Evolutionary conservation across 306 rosid species (phyloP).

Genomic region (Geum urbanum): DNA sequence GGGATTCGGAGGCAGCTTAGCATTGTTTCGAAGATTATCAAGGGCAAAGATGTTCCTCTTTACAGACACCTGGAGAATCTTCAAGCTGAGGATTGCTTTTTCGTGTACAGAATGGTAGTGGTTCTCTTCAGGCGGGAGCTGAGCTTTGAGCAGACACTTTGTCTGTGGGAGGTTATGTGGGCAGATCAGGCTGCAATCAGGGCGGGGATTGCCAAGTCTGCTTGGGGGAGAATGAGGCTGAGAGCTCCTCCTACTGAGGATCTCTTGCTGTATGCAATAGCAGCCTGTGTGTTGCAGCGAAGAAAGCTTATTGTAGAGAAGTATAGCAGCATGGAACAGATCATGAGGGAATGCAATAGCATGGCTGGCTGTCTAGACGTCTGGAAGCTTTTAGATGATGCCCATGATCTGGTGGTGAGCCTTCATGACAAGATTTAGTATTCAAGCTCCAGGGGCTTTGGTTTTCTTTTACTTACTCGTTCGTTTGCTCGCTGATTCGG

Average conservation of each 20-base stretch:
- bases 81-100: conserved; percentile 28
- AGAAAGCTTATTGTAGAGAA: conserved; percentile 28
- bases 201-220: conserved; percentile 19
- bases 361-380: conserved; percentile 29
- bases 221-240: conserved; percentile 25
- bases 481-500: neutral
- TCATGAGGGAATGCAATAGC: conserved; percentile 33
- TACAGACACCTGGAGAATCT: conserved; percentile 32
- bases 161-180: conserved; percentile 33
- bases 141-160: conserved; percentile 26
- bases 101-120: conserved; percentile 33
- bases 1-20: conserved; percentile 30
- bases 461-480: neutral
- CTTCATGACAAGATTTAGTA: conserved; percentile 24
- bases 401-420: conserved; percentile 26
- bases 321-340: conserved; percentile 31
- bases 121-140: conserved; percentile 30
- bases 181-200: conserved; percentile 30
- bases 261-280: conserved; percentile 25
- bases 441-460: neutral
- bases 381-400: conserved; percentile 31
- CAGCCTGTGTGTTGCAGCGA: conserved; percentile 26
- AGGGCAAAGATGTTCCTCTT: conserved; percentile 26
- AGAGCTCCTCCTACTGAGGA: conserved; percentile 29
- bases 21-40: conserved; percentile 25